phyloP scores from a whole-genome alignment of 2,329 filamentous ascomycete species.

The Phaeosphaeria sp. region DNA sequence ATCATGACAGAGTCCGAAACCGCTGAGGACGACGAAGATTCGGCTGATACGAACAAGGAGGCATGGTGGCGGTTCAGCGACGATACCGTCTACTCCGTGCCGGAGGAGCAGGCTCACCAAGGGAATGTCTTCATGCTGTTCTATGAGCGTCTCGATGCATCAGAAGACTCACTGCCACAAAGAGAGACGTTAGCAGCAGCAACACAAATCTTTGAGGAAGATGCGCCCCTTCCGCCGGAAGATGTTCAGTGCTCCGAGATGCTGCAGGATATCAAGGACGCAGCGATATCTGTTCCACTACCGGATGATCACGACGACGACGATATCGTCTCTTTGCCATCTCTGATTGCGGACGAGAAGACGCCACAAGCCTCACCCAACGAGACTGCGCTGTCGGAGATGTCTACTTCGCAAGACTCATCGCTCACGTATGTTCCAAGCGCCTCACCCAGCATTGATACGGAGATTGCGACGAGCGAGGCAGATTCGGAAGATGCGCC shows the following conservation, averaged over 20 bases:
- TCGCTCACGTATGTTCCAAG: not conserved
- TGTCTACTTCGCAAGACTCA: not conserved
- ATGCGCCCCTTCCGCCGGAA: slow-evolving; percentile 28
- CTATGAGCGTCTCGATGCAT: slow-evolving; percentile 70
- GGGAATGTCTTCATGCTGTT: slow-evolving; percentile 96
- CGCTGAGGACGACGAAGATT: slow-evolving; percentile 15
- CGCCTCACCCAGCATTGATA: not conserved
- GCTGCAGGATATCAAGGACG: slow-evolving; percentile 7
- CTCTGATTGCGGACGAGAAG: not conserved
- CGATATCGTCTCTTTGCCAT: slow-evolving; percentile 8
- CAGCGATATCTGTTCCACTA: slow-evolving; percentile 18
- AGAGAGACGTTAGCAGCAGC: not conserved
- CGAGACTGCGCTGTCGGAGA: not conserved
- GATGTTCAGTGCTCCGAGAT: not conserved
- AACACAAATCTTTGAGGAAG: slow-evolving; percentile 7
- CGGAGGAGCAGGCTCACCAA: slow-evolving; percentile 75
- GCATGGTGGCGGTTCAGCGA: slow-evolving; percentile 94
- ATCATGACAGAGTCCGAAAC: slow-evolving; percentile 1
- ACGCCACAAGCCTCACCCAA: not conserved
- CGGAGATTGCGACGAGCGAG: slow-evolving; percentile 26
- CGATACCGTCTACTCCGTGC: slow-evolving; percentile 77
- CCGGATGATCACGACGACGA: slow-evolving; percentile 27
- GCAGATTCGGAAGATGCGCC: slow-evolving; percentile 30
- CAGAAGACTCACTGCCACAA: slow-evolving; percentile 46
- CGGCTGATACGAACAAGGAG: slow-evolving; percentile 39